Conservation (phyloP, 768 basidiomycete genomes). For the Leccinum uliginosum region DNA sequence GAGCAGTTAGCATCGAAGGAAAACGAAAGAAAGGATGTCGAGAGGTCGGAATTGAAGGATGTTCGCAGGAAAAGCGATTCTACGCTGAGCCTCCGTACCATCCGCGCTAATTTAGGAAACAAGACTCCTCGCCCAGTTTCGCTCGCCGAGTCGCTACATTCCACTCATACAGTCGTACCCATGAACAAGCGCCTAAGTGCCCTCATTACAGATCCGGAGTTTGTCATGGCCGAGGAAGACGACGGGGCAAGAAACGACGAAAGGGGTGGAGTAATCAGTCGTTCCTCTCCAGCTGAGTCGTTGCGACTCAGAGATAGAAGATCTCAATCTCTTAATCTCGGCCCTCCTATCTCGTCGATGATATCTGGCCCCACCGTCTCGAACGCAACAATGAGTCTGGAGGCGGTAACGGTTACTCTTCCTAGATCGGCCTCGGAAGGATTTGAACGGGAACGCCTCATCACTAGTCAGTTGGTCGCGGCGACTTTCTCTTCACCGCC, state of each 20-base stretch:
- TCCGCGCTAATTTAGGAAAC: slow-evolving; percentile 49
- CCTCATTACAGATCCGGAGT: slow-evolving; percentile 63
- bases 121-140: slow-evolving; percentile 70
- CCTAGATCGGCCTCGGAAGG: slow-evolving; percentile 26
- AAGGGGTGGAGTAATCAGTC: slow-evolving; percentile 16
- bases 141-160: slow-evolving; percentile 72
- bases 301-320: slow-evolving; percentile 50
- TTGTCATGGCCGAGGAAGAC: slow-evolving; percentile 61
- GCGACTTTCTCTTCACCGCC: slow-evolving; percentile 37
- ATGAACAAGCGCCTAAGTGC: slow-evolving; percentile 64
- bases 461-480: slow-evolving; percentile 38
- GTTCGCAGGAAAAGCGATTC: slow-evolving; percentile 80
- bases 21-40: slow-evolving; percentile 28
- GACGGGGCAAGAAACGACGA: slow-evolving; percentile 27
- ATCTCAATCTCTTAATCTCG: slow-evolving; percentile 60
- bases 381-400: slow-evolving; percentile 30
- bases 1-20: slow-evolving; percentile 20
- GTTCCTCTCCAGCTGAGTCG: slow-evolving; percentile 41
- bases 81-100: slow-evolving; percentile 72
- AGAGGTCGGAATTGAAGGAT: slow-evolving; percentile 52
- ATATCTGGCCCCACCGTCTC: slow-evolving; percentile 21
- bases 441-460: slow-evolving; percentile 39
- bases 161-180: slow-evolving; percentile 67
- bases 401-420: slow-evolving; percentile 26
- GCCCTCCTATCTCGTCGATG: slow-evolving; percentile 31